phyloP scores from a whole-genome alignment of 192 early-diverging fungal genomes.

The Coemansia sp. region DNA sequence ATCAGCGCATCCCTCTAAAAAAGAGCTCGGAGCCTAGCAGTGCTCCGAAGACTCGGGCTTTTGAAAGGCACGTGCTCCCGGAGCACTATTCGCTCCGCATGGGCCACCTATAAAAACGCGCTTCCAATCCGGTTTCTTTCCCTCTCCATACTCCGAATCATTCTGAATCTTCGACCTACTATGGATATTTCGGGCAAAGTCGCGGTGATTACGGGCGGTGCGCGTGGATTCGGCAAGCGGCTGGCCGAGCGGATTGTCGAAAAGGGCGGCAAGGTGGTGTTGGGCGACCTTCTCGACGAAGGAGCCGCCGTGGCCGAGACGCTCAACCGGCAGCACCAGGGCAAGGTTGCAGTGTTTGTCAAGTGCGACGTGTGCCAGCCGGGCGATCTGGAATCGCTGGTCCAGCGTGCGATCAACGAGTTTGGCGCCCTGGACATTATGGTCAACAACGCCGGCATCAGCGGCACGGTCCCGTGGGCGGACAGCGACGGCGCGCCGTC shows the following conservation, averaged over 20 bases:
- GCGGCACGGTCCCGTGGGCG: conserved; percentile 41
- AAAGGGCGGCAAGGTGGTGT: conserved; percentile 60
- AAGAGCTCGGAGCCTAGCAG: too few relatives aligned
- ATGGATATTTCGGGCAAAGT: conserved; percentile 56
- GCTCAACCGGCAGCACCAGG: conserved; percentile 21
- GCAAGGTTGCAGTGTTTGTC: conserved; percentile 37
- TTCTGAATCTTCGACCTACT: too few relatives aligned
- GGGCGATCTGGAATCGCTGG: conserved; percentile 29
- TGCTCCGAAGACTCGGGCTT: too few relatives aligned
- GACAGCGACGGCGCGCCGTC: conserved; percentile 47
- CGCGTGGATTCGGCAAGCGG: conserved; percentile 65
- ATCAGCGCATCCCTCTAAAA: too few relatives aligned
- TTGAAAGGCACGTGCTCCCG: too few relatives aligned
- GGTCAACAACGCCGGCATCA: conserved; percentile 64
- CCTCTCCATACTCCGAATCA: too few relatives aligned
- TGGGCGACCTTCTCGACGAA: conserved; percentile 58
- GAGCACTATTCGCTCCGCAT: too few relatives aligned
- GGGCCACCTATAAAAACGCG: too few relatives aligned
- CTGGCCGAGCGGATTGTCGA: conserved; percentile 56
- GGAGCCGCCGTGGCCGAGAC: conserved; percentile 31
- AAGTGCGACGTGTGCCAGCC: conserved; percentile 53
- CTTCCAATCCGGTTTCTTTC: too few relatives aligned
- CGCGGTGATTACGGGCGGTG: conserved; percentile 66
- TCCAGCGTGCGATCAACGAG: conserved; percentile 39
- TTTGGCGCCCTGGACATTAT: conserved; percentile 60